Percentiles rank a stretch among this genome's conserved stretches.
phyloP scores from a whole-genome alignment of 768 basidiomycete species.

The Phylloporus rhodoxanthus region DNA sequence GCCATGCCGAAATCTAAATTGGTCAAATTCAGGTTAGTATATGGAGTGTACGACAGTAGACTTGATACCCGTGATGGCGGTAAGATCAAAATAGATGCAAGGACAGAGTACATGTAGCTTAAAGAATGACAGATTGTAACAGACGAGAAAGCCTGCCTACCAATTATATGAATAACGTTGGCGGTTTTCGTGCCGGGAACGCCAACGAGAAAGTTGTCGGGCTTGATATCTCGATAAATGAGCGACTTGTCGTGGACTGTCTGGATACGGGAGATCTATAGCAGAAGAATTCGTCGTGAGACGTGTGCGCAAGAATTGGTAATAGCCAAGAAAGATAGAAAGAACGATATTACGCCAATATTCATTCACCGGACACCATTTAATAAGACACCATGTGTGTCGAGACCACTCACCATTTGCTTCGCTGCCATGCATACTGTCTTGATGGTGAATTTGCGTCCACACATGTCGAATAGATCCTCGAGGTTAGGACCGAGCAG shows the following conservation, averaged over 20 bases:
- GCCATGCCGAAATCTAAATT: constrained; percentile 95
- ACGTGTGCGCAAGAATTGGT: neutral
- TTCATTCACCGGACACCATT: neutral
- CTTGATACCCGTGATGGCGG: neutral
- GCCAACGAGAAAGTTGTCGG: constrained; percentile 97
- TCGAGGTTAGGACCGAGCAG: constrained; percentile 96
- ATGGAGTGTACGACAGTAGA: neutral
- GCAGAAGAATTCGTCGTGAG: constrained; percentile 1
- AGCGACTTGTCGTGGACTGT: constrained; percentile 97
- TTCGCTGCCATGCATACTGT: constrained; percentile 98
- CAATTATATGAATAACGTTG: constrained; percentile 82
- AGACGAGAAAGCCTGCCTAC: constrained; percentile 38
- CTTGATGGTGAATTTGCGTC: constrained; percentile 96
- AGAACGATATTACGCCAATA: neutral
- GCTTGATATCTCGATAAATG: constrained; percentile 98
- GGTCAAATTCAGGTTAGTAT: constrained; percentile 8
- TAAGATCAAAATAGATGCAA: neutral
- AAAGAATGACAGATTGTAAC: neutral
- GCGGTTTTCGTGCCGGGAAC: constrained; percentile 88
- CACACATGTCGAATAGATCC: constrained; percentile 98
- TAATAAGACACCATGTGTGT: neutral
- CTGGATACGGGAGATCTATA: constrained; percentile 90
- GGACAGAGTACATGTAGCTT: neutral
- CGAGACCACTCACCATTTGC: constrained; percentile 74
- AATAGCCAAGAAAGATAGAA: constrained; percentile 1